Evolutionary conservation across 345 rosid genomes (phyloP), one percentile per base, ranked within the genome.

Genomic region (Moricandia arvensis): DNA sequence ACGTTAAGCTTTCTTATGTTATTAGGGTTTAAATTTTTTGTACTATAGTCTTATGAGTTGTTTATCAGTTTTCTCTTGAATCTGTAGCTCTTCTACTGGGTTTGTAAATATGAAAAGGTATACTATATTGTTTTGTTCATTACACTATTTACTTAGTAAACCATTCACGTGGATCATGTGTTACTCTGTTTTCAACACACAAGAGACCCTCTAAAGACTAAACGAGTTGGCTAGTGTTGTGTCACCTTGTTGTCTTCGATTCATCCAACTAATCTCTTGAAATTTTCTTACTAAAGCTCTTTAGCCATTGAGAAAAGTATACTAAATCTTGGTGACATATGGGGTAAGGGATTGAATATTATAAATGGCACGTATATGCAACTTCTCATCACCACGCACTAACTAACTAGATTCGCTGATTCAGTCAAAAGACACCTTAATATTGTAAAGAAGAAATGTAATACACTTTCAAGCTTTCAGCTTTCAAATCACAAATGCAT

Each of bases 71-170:
- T 69, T 43, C 11, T 43, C 49, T 43, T 43, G 6, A 12, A 43
- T 43, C 15, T 38, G 45, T 38, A 38, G 10, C 49, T 43, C 49
- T 43, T 43, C 49, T 43, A 41, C 13, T 41, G 6, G 15, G 15
- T 43, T 41, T 69, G 80, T 76, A 41, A 27, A 69, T 49, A 60
- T 17, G 31, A 61, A 61, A 60, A 75, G 55, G 49, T 51, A 73
- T 30, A 41, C 12, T 51, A 41, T 43, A 41, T 16, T 49, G 60
- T 51, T 34, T 53, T 60, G 17, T 12, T 72, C 10, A 6, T 26
- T 49, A 72, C 47, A 34, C 15, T 59, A 24, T 59, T 59, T 43
- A 47, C 61, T 59, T 53, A 21, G 58, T 47, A 47, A 12, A 51
- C 53, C 7, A 31, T 67, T 49, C 17, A 75, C 60, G 61, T 49